phyloP scores from a whole-genome alignment of 176 grass and related monocot genomes.

The Aegilops longissima region DNA sequence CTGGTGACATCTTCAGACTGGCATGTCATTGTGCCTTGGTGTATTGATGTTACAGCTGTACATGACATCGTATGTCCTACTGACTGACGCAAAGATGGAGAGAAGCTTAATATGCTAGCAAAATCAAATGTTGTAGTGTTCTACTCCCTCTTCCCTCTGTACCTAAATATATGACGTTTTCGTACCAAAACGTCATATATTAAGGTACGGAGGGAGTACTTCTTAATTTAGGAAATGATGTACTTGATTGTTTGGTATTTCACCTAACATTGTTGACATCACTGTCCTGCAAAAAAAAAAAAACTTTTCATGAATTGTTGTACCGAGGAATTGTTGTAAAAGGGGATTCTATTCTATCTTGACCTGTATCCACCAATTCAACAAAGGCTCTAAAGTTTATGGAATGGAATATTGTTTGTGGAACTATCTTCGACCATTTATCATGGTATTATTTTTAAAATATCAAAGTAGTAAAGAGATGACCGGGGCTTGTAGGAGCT shows the following conservation, averaged over 20 bases:
- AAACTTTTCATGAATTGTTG: no score
- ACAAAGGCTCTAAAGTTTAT: conserved; percentile 6
- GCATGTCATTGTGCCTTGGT: not conserved
- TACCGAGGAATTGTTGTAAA: conserved; percentile 28
- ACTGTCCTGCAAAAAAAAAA: not conserved
- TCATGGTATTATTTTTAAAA: not conserved
- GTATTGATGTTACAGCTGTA: not conserved
- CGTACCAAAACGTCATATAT: no score
- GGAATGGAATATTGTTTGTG: not conserved
- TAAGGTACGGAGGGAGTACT: no score
- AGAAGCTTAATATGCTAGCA: not conserved
- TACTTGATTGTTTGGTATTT: conserved; percentile 19
- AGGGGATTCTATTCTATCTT: conserved; percentile 10
- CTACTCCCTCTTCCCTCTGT: no score
- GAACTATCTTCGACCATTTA: not conserved
- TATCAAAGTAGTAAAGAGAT: not conserved
- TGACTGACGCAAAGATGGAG: conserved; percentile 12
- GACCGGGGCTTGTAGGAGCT: not conserved
- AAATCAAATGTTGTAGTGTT: not conserved
- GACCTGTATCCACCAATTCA: not conserved
- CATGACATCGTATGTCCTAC: not conserved
- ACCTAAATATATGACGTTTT: no score
- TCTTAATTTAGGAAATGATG: not conserved
- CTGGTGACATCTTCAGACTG: not conserved
- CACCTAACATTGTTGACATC: conserved; percentile 3